Evolutionary conservation across 257 asterid species (phyloP).

Genomic region (Solanum dulcamara): DNA sequence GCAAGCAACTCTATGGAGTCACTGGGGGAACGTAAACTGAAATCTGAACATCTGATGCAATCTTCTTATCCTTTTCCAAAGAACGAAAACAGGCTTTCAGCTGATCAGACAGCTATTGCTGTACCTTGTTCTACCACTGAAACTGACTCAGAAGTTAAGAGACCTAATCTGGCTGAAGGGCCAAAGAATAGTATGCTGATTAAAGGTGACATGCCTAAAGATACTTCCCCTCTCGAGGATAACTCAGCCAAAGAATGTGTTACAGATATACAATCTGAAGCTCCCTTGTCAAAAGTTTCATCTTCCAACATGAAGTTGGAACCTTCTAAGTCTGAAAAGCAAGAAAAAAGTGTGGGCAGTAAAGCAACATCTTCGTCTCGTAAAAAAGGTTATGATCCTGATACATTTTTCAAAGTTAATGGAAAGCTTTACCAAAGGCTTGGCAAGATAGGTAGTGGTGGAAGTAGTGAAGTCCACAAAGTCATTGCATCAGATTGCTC

Average conservation of each 20-base stretch:
- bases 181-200: slow-evolving; percentile 22
- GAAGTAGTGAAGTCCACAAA: slow-evolving; percentile 99
- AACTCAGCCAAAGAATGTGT: slow-evolving; percentile 24
- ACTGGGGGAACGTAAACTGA: slow-evolving; percentile 24
- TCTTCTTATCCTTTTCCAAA: slow-evolving; percentile 29
- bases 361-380: slow-evolving; percentile 67
- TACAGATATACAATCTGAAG: slow-evolving; percentile 27
- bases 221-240: slow-evolving; percentile 18
- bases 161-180: slow-evolving; percentile 15
- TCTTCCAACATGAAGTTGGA: slow-evolving; percentile 37
- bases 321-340: slow-evolving; percentile 44
- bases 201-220: slow-evolving; percentile 15
- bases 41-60: slow-evolving; percentile 20
- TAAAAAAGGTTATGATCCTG: slow-evolving; percentile 72
- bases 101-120: slow-evolving; percentile 21
- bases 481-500: slow-evolving; percentile 89
- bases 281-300: slow-evolving; percentile 25
- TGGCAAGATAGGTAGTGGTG: slow-evolving; percentile 99
- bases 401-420: slow-evolving; percentile 83
- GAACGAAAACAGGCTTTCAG: slow-evolving; percentile 15
- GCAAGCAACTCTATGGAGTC: slow-evolving; percentile 17
- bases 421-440: slow-evolving; percentile 95
- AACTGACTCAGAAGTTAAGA: slow-evolving; percentile 20
- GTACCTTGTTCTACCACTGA: slow-evolving; percentile 23
- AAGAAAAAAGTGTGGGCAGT: slow-evolving; percentile 42